phyloP scores from a whole-genome alignment of 2,329 filamentous ascomycete genomes.

The Cytospora schulzeri region DNA sequence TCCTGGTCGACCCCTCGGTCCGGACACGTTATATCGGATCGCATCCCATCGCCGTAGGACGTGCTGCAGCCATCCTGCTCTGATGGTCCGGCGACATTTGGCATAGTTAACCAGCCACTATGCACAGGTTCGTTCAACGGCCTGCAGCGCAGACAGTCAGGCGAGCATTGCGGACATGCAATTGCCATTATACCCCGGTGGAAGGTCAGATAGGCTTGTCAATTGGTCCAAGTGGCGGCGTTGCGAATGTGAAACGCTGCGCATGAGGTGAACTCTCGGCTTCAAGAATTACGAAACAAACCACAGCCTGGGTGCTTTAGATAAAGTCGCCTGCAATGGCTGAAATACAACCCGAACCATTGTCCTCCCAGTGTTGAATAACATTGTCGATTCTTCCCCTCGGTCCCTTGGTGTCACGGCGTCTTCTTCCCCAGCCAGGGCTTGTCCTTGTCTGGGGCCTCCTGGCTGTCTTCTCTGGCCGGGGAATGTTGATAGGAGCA shows the following conservation, averaged over 20 bases:
- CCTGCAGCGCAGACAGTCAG: background rate
- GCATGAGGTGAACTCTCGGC: background rate
- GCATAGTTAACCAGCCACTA: slow-evolving; percentile 7
- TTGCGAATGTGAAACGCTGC: background rate
- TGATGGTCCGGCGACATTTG: background rate
- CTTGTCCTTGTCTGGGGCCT: background rate
- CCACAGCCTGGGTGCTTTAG: slow-evolving; percentile 5
- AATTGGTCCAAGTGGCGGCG: background rate
- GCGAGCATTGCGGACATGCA: background rate
- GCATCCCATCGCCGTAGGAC: slow-evolving; percentile 34
- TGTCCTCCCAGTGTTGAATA: background rate
- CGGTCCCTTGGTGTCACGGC: background rate
- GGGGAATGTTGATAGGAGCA: background rate
- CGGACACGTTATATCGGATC: slow-evolving; percentile 33
- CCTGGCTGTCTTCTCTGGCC: background rate
- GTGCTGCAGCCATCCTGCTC: slow-evolving; percentile 29
- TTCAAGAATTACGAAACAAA: slow-evolving; percentile 14
- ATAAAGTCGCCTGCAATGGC: slow-evolving; percentile 1
- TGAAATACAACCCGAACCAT: background rate
- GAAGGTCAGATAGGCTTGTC: background rate
- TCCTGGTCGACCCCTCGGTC: slow-evolving; percentile 33
- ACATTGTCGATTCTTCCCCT: no score
- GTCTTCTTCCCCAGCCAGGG: background rate
- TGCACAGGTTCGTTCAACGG: background rate
- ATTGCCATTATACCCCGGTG: background rate